Conservation (phyloP, 2,329 filamentous ascomycete species). For the Neopestalotiopsis rosae region DNA sequence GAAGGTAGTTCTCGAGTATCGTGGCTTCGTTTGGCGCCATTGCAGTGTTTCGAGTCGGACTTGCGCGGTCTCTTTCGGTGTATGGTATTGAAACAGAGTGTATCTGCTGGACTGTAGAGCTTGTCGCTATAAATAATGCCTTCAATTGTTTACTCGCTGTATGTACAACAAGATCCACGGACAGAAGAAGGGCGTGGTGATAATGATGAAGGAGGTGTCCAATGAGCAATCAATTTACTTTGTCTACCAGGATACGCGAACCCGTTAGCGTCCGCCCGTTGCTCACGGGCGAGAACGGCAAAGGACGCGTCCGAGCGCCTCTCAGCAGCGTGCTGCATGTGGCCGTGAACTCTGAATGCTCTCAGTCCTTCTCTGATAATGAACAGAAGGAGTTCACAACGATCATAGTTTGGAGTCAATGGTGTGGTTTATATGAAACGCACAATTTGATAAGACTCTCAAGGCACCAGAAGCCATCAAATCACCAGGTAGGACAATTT, state of each 20-base stretch:
- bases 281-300: neutral
- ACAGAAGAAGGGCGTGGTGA: neutral
- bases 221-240: slow-evolving; percentile 5
- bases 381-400: neutral
- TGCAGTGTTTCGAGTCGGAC: slow-evolving; percentile 24
- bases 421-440: neutral
- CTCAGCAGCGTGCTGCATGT: neutral
- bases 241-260: slow-evolving; percentile 10
- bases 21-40: slow-evolving; percentile 78
- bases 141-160: neutral
- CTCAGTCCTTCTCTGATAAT: neutral
- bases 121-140: no score
- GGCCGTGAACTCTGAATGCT: slow-evolving; percentile 9
- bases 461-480: neutral
- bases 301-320: slow-evolving; percentile 15
- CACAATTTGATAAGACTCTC: neutral
- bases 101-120: no score
- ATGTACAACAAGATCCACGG: neutral
- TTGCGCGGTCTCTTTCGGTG: neutral
- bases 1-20: slow-evolving; percentile 79
- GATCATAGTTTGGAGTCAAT: neutral
- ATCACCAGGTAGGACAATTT: neutral
- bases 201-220: slow-evolving; percentile 4
- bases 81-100: no score
- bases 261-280: slow-evolving; percentile 6